phyloP scores from a whole-genome alignment of 352 stramenopile genomes.

The Albugo laibachii region DNA sequence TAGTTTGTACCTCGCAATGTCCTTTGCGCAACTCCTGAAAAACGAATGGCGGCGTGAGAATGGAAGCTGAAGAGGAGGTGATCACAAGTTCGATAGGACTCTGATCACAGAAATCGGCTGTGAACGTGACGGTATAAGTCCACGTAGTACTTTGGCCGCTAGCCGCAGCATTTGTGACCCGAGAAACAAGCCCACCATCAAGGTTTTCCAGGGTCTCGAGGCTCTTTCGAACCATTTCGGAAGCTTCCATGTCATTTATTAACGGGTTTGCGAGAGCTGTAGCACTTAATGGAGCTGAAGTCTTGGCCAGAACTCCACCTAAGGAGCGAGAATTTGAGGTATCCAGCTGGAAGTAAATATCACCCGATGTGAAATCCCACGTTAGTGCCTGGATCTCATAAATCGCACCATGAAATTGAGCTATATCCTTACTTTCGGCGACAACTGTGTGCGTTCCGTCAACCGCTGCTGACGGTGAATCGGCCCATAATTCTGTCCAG shows the following conservation, averaged over 20 bases:
- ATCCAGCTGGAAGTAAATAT: constrained; percentile 35
- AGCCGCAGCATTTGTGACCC: constrained; percentile 8
- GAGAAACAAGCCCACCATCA: constrained; percentile 60
- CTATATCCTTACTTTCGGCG: constrained; percentile 68
- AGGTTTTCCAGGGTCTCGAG: constrained; percentile 68
- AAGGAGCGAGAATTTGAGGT: constrained; percentile 59
- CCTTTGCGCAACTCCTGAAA: constrained; percentile 64
- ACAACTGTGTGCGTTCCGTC: constrained; percentile 83
- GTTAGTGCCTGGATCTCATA: constrained; percentile 84
- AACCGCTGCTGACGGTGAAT: constrained; percentile 36
- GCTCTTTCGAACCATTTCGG: constrained; percentile 57
- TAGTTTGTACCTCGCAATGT: constrained; percentile 88
- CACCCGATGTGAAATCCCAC: constrained; percentile 32
- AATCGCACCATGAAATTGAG: constrained; percentile 75
- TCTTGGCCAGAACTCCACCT: constrained; percentile 21
- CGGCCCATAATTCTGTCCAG: constrained; percentile 89
- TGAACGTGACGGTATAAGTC: constrained; percentile 77
- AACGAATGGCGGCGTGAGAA: constrained; percentile 13
- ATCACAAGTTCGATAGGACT: constrained; percentile 18
- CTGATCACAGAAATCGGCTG: constrained; percentile 65
- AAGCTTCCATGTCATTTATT: constrained; percentile 28
- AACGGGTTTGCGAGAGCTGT: constrained; percentile 13
- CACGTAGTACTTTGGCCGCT: constrained; percentile 13
- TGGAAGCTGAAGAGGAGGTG: constrained; percentile 8
- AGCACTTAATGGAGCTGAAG: constrained; percentile 22